These are phyloP conservation scores for Pseudogymnoascus sp. DNA, from an alignment of 2,329 filamentous ascomycete genomes.

Conservation along the genomic window DNA sequence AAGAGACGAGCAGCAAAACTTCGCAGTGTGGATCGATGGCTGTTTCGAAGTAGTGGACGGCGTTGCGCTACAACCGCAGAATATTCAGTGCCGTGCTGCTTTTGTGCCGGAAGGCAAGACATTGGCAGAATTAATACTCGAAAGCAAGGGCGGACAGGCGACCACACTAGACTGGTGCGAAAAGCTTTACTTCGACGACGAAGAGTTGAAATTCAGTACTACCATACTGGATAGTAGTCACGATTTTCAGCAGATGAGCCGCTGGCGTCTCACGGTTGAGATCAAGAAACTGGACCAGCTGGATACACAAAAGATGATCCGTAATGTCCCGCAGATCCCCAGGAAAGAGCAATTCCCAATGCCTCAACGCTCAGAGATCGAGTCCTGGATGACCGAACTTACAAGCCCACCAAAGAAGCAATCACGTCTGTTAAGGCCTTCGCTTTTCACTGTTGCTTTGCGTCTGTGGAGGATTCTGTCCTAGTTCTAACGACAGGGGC, in stretches of 20 bases:
- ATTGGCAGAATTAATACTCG: neutral
- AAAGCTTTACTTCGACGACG: neutral
- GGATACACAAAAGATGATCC: neutral
- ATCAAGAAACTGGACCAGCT: neutral
- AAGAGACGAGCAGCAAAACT: neutral
- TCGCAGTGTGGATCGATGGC: neutral
- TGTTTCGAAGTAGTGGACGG: neutral
- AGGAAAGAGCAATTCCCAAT: neutral
- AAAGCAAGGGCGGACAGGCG: neutral
- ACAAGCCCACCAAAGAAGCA: neutral
- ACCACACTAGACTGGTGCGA: neutral
- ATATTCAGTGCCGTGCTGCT: neutral
- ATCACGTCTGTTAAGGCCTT: neutral
- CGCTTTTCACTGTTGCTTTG: neutral
- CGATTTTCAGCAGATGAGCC: neutral
- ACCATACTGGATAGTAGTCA: neutral
- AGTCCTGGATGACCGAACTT: neutral
- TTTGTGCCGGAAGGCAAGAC: neutral
- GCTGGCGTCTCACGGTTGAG: neutral
- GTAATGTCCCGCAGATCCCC: neutral
- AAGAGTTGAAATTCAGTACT: neutral
- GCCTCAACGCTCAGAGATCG: neutral
- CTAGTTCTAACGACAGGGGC: neutral
- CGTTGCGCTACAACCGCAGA: neutral
- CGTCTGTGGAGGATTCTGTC: neutral